Percentiles rank a stretch among this genome's conserved stretches.
Evolutionary conservation across 441 rosid genomes (phyloP).

Genomic region (Dalechampia spathulata): DNA sequence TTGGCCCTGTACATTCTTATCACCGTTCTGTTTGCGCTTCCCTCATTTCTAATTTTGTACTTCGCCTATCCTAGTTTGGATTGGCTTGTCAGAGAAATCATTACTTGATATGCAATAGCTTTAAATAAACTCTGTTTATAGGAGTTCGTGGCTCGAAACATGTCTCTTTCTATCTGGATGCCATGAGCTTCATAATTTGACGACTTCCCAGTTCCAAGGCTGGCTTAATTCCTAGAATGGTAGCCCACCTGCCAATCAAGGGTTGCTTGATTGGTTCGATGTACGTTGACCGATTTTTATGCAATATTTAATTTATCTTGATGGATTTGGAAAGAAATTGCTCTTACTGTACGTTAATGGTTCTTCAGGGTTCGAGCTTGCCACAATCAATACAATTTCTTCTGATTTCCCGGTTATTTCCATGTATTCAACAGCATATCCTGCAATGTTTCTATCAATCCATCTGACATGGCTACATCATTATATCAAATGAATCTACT

Average conservation of each 20-base stretch:
- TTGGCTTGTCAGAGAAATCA: conserved; percentile 85
- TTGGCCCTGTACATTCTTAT: conserved; percentile 64
- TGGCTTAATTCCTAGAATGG: conserved; percentile 4
- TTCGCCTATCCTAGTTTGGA: conserved; percentile 81
- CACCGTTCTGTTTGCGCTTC: conserved; percentile 68
- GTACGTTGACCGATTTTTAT: conserved; percentile 9
- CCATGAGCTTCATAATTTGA: conserved; percentile 16
- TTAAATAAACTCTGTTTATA: too few species aligned
- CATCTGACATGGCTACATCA: too few species aligned
- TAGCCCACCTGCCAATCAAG: not conserved
- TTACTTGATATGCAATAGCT: conserved; percentile 36
- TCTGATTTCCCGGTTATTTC: too few species aligned
- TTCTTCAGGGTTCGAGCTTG: not conserved
- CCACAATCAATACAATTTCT: not conserved
- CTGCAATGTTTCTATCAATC: not conserved
- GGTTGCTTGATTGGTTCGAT: conserved; percentile 8
- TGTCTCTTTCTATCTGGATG: conserved; percentile 1
- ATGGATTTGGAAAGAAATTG: not conserved
- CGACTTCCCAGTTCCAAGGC: conserved; percentile 21
- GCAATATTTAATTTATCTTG: not conserved
- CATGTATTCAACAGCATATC: not conserved
- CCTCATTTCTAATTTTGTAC: conserved; percentile 69
- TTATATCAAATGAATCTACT: too few species aligned
- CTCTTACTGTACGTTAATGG: not conserved
- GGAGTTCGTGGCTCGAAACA: too few species aligned